These are phyloP conservation scores for Austroboletus sp. DNA, from an alignment of 1,284 basidiomycete species.

Conservation along the genomic window DNA sequence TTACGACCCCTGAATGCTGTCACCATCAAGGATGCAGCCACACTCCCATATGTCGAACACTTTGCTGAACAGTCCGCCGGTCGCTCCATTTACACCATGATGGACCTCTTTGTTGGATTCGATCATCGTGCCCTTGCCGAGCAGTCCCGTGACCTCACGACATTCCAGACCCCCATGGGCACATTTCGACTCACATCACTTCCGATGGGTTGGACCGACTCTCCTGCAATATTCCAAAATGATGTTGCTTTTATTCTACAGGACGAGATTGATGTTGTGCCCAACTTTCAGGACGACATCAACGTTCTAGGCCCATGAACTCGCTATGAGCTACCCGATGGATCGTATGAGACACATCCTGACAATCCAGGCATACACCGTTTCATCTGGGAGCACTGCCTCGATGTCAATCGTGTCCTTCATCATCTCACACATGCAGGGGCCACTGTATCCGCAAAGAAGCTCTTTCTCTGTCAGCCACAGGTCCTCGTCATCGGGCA, in stretches of 20 bases:
- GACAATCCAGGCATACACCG: conserved; percentile 27
- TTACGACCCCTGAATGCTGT: conserved; percentile 27
- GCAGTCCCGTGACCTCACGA: conserved; percentile 21
- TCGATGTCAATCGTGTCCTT: conserved; percentile 19
- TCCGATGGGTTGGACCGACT: conserved; percentile 39
- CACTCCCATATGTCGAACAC: conserved; percentile 5
- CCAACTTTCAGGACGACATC: conserved; percentile 7
- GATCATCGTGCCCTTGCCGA: neutral
- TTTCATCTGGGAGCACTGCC: conserved; percentile 25
- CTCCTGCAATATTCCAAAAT: neutral
- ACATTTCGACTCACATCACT: conserved; percentile 20
- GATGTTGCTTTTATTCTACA: conserved; percentile 34
- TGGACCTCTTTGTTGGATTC: conserved; percentile 4
- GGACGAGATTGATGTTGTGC: conserved; percentile 29
- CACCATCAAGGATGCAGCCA: conserved; percentile 20
- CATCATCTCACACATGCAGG: conserved; percentile 19
- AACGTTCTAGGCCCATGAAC: conserved; percentile 5
- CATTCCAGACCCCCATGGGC: conserved; percentile 25
- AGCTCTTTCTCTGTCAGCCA: conserved; percentile 8
- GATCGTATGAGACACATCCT: conserved; percentile 23
- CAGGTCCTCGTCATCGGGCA: conserved; percentile 16
- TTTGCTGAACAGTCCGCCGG: conserved; percentile 5
- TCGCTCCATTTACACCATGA: conserved; percentile 17
- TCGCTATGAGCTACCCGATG: conserved; percentile 15
- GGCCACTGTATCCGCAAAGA: conserved; percentile 15